Base-by-base conservation (phyloP, 2,329 filamentous ascomycete species). In the Penicillium freii region DNA sequence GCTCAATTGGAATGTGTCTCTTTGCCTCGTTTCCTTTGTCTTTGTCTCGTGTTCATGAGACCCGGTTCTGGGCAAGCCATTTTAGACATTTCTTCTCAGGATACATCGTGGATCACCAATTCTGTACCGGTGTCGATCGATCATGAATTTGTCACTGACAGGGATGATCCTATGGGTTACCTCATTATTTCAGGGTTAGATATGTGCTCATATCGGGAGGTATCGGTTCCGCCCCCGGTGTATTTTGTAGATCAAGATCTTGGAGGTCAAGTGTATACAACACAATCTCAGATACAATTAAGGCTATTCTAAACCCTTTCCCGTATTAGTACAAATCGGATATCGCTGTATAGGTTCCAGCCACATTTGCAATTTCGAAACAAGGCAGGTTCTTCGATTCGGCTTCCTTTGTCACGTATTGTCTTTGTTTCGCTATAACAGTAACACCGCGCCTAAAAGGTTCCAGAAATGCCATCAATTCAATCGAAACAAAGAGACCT, bases 71-170 rank as follows among this genome's bases (percentile, higher is more conserved):
- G 43, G 49, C 36, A 47, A 43, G 52, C 46, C 54, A 40, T 49
- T 50, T 45, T 58, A 54, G 42, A 43, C 46, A 50, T 49, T 43
- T 57, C 49, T 55, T 56, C 19, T 21, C 21, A 25, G 31, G 23
- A 54, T 57, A 31, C 34, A 56, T 48, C 36, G 40, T 46, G 34
- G 59, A 65, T 61, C 61, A 33, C 23, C 25, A 38, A 57, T 61
- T 51, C 43, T 55, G 53, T 25, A 38, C 27, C 45, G 17, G 34
- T 54, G 54, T 51, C 53, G 60, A 66, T 66, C 58, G 23, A 58
- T 57, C 39, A 58, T 47, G 21, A n/a, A 62, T 59, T 56, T 48
- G n/a, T 57, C 50, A 53, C 57, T 64, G 62, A 64, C 62, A 66
- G 64, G 59, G 63, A 42, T 62, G 58, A 60, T 66, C 58, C 19